phyloP scores from a whole-genome alignment of 108 stramenopile species.

The Pseudonitzschia multiseries region DNA sequence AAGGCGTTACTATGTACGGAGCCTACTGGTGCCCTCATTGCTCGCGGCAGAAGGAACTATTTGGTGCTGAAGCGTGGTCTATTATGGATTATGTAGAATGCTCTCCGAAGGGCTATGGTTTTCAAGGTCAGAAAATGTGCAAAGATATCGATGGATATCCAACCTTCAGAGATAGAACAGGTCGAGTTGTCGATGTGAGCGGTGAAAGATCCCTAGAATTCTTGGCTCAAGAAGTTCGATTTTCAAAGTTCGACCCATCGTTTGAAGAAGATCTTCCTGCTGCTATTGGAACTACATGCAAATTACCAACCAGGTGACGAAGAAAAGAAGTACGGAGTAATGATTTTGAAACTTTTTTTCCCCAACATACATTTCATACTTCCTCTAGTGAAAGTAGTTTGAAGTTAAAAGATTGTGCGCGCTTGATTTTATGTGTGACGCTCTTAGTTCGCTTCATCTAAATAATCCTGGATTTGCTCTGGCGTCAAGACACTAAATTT shows the following conservation, averaged over 20 bases:
- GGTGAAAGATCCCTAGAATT: slow-evolving; percentile 44
- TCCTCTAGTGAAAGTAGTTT: too few species aligned
- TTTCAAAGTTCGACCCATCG: slow-evolving; percentile 31
- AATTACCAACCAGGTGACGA: slow-evolving; percentile 4
- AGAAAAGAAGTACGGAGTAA: too few species aligned
- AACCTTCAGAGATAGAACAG: slow-evolving; percentile 54
- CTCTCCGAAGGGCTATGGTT: slow-evolving; percentile 62
- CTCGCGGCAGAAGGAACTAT: slow-evolving; percentile 77
- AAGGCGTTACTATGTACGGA: slow-evolving; percentile 66
- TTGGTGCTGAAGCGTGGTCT: slow-evolving; percentile 78
- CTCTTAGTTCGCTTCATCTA: slow-evolving; percentile 89
- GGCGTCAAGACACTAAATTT: slow-evolving; percentile 94
- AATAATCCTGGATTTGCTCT: slow-evolving; percentile 98
- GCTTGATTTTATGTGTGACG: too few species aligned
- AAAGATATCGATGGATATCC: slow-evolving; percentile 73
- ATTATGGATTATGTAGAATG: slow-evolving; percentile 72
- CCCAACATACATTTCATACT: neutral
- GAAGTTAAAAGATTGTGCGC: too few species aligned
- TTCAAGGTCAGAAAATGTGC: slow-evolving; percentile 25
- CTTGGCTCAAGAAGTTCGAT: slow-evolving; percentile 39
- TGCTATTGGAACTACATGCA: slow-evolving; percentile 26
- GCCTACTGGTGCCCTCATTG: slow-evolving; percentile 92
- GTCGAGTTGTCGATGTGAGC: slow-evolving; percentile 18
- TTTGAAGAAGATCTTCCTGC: slow-evolving; percentile 42
- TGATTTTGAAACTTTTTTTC: neutral